Evolutionary conservation across 129 eudicot species (phyloP), one percentile per base, ranked within the genome.

Genomic region (Silybum marianum): DNA sequence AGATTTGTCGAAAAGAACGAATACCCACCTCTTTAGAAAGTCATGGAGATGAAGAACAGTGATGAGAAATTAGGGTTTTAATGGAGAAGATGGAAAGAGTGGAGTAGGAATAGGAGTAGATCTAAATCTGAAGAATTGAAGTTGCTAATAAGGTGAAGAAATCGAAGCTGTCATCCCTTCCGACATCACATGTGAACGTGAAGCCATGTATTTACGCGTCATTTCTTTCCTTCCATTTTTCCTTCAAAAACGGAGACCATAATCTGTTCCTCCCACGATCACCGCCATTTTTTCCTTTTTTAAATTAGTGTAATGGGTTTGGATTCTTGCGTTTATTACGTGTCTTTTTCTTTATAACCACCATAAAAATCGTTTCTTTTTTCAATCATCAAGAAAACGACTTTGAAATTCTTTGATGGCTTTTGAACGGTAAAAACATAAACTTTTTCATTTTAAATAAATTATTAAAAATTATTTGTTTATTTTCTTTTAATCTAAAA

Each of bases 141-240:
- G 63, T 5, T 54, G 63, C 22, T 54, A 54, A 54, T 54, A 54
- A 54, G 63, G 63, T 54, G 63, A 22, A 25, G 68, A 16, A 19
- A n/a, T 67, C 7, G 26, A 10, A 78, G 82, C 82, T 78, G 82
- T 9, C 83, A 79, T 70, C 14, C 5, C 14, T 26, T 82, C 75
- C 51, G 80, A 82, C 76, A 75, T 82, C 4, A 82, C 85, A 82
- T 82, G 85, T 75, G 85, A 82, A 82, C 85, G 85, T 82, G 85
- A 67, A 74, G 70, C 80, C 85, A 34, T 75, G 85, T 82, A 82
- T 28, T 54, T 67, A 81, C 84, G 73, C 84, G 84, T 79, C 2
- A 30, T 46, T 46, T 8, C 51, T 46, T 46, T 39, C 28, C 22
- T 19, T n/a, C 51, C 48, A n/a, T 65, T 70, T 44, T 79, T 73